Evolutionary conservation across 352 stramenopile genomes (phyloP), one percentile per base, ranked within the genome.

Genomic region (Globisporangium carolinianum): DNA sequence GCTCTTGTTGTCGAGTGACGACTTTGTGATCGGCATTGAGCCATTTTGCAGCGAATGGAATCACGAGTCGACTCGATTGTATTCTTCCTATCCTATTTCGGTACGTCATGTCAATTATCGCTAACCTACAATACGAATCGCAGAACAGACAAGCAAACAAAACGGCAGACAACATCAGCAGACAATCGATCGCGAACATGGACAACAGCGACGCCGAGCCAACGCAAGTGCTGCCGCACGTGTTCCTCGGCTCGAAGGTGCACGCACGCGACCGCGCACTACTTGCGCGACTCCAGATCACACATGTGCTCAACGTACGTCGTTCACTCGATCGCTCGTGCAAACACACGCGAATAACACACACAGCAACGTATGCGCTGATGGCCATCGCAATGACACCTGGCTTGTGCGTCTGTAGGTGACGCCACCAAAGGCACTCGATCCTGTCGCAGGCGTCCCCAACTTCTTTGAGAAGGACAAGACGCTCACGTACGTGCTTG

Each of bases 401-500:
- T 56, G 47, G 18, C 57, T 49, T 55, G 4, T 38, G 12, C 5
- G 1, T 24, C 24, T 51, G 9, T 61, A 93, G 83, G 81, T 92
- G 68, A 94, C 84, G 38, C 84, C 84, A 18, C 65, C 77, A 0
- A 86, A 85, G 66, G 89, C 70, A 35, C 76, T 76, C 56, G 86
- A 97, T 58, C 87, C 88, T 7, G 75, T 82, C 24, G 82, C 87
- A 17, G 89, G 89, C 51, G 86, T 94, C 52, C 86, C 87, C 51
- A 96, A 96, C 62, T 97, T 95, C 61, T 97, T 96, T 61, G 89
- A 97, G 60, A 96, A 92, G 51, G 81, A 94, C 47, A 82, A 79
- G 48, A 18, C 47, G 3, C 79, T 94, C 55, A 89, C 69, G 68
- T 88, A 45, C 49, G 62, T 47, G 24, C 24, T 24, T 24, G 24